A percentile compares a stretch with the other conserved stretches of the same genome.
These are phyloP conservation scores for Calonectria leucothoes DNA, from an alignment of 2,329 filamentous ascomycete genomes.

Conservation along the genomic window DNA sequence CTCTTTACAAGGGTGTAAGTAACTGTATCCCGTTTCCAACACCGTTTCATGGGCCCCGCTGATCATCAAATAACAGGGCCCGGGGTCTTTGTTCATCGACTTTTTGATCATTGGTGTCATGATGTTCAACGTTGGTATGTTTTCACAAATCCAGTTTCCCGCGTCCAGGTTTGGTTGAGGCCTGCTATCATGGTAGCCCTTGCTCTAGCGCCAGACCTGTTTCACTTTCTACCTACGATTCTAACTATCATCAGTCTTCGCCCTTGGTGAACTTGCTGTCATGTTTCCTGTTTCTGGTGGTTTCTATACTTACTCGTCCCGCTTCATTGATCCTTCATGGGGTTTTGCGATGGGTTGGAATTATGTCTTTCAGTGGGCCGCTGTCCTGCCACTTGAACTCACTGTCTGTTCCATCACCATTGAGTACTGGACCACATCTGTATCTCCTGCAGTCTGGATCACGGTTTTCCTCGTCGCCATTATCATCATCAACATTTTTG, in stretches of 20 bases:
- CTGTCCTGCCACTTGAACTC: slow-evolving; percentile 62
- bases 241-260: slow-evolving; percentile 56
- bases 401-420: slow-evolving; percentile 65
- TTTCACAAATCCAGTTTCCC: neutral
- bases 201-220: neutral
- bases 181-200: neutral
- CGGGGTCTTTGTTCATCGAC: slow-evolving; percentile 58
- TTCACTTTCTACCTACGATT: neutral
- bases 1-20: slow-evolving; percentile 60
- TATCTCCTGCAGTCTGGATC: slow-evolving; percentile 65
- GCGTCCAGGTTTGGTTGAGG: neutral
- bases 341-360: slow-evolving; percentile 64
- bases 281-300: slow-evolving; percentile 72
- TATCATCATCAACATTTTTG: slow-evolving; percentile 65
- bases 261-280: slow-evolving; percentile 71
- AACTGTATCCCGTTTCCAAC: neutral
- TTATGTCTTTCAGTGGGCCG: slow-evolving; percentile 61
- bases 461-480: slow-evolving; percentile 63
- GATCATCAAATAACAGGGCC: slow-evolving; percentile 41
- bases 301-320: slow-evolving; percentile 72
- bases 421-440: slow-evolving; percentile 61
- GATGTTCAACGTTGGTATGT: slow-evolving; percentile 66
- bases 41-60: neutral
- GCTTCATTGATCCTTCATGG: slow-evolving; percentile 72
- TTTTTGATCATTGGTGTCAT: slow-evolving; percentile 69